phyloP scores from a whole-genome alignment of 345 rosid genomes.

The Cardamine occulta region DNA sequence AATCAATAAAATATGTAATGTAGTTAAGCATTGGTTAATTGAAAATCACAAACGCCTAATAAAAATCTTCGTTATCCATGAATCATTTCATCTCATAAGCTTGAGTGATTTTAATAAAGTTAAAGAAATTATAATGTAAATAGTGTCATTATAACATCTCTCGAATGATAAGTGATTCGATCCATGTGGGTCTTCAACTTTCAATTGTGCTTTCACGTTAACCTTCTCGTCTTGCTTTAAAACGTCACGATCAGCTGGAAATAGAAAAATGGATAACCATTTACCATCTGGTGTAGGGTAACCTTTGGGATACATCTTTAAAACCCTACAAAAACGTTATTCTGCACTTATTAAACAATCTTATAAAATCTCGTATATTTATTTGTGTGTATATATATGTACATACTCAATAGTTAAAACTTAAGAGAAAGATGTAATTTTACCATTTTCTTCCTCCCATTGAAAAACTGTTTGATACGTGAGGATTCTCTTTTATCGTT shows the following conservation, averaged over 20 bases:
- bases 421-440: not conserved
- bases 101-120: not conserved
- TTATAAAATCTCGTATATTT: not conserved
- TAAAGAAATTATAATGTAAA: not conserved
- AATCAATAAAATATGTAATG: not conserved
- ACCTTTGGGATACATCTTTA: slow-evolving; percentile 17
- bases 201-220: not conserved
- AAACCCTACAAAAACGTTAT: not conserved
- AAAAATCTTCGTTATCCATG: not conserved
- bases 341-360: not conserved
- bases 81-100: not conserved
- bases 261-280: slow-evolving; percentile 14
- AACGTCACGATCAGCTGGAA: not conserved
- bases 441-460: too few relatives aligned
- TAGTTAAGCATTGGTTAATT: not conserved
- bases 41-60: too few relatives aligned
- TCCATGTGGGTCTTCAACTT: not conserved
- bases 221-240: slow-evolving; percentile 6
- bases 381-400: too few relatives aligned
- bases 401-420: not conserved
- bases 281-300: not conserved
- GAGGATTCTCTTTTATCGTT: too few relatives aligned
- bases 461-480: too few relatives aligned
- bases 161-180: not conserved
- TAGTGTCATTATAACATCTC: not conserved